Evolutionary conservation across 2,329 filamentous ascomycete genomes (phyloP).

Genomic region (Botryotinia narcissicola): DNA sequence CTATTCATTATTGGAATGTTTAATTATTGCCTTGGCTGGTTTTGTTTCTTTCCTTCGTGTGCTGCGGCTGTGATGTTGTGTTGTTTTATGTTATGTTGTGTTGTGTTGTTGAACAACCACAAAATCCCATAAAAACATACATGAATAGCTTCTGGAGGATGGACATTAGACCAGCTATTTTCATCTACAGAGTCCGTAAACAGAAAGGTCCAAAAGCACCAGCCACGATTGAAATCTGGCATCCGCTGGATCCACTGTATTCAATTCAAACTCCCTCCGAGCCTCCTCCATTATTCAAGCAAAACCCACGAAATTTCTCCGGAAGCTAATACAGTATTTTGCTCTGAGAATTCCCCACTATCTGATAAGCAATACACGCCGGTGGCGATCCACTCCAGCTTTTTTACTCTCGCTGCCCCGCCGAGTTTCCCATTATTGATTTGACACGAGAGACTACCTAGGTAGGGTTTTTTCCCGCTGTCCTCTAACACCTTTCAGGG

Average conservation of each 20-base stretch:
- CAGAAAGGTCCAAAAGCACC: background rate
- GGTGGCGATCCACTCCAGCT: slow-evolving; percentile 16
- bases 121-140: slow-evolving; percentile 15
- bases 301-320: slow-evolving; percentile 19
- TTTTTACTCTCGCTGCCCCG: background rate
- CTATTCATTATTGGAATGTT: background rate
- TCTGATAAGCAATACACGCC: slow-evolving; percentile 18
- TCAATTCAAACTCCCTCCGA: background rate
- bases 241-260: background rate
- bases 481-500: background rate
- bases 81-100: background rate
- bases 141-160: background rate
- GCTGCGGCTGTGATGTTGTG: slow-evolving; percentile 2
- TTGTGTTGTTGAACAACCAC: slow-evolving; percentile 2
- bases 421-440: background rate
- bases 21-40: background rate
- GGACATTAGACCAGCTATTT: background rate
- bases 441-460: background rate
- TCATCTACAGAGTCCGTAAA: background rate
- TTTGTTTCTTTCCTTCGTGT: background rate
- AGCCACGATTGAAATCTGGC: slow-evolving; percentile 8
- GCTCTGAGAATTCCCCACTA: slow-evolving; percentile 8
- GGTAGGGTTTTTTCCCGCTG: background rate
- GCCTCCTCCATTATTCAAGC: background rate
- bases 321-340: slow-evolving; percentile 1